phyloP scores from a whole-genome alignment of 2,329 filamentous ascomycete genomes.

The Colletotrichum sp. region DNA sequence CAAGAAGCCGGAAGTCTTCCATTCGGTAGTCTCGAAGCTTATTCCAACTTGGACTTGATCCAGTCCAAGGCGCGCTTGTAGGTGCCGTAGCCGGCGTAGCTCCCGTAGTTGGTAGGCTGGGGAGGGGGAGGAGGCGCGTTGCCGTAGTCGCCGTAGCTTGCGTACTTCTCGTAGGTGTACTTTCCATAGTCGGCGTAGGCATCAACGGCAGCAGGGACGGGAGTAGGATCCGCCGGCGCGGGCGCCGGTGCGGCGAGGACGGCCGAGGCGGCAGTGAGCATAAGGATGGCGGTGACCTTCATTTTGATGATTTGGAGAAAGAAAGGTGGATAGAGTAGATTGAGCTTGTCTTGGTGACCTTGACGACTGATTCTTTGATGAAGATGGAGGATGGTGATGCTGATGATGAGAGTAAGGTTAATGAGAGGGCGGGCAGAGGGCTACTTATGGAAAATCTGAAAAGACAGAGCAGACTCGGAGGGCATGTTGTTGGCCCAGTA shows the following conservation, averaged over 20 bases:
- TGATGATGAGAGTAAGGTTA: not conserved
- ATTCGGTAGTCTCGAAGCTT: not conserved
- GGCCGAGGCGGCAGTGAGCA: constrained; percentile 28
- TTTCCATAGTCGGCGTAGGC: constrained; percentile 12
- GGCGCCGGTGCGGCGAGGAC: constrained; percentile 23
- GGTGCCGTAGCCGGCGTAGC: constrained; percentile 16
- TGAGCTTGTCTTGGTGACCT: not conserved
- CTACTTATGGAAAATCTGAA: constrained; percentile 1
- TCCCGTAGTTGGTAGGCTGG: not conserved
- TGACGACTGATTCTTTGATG: not conserved
- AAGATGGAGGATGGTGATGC: not conserved
- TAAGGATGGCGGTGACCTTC: constrained; percentile 32
- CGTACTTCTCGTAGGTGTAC: constrained; percentile 15
- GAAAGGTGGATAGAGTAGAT: not conserved
- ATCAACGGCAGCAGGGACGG: not conserved
- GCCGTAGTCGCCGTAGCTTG: not conserved
- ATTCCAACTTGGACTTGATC: not conserved
- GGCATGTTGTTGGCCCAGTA: not conserved
- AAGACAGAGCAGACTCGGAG: not conserved
- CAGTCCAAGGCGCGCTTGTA: constrained; percentile 16
- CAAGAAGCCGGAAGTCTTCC: not conserved
- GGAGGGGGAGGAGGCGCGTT: not conserved
- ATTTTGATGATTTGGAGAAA: constrained; percentile 22
- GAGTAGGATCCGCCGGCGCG: constrained; percentile 14
- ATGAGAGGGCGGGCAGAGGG: not conserved